phyloP scores from a whole-genome alignment of 2,329 filamentous ascomycete genomes.

The Xylaria sp. region DNA sequence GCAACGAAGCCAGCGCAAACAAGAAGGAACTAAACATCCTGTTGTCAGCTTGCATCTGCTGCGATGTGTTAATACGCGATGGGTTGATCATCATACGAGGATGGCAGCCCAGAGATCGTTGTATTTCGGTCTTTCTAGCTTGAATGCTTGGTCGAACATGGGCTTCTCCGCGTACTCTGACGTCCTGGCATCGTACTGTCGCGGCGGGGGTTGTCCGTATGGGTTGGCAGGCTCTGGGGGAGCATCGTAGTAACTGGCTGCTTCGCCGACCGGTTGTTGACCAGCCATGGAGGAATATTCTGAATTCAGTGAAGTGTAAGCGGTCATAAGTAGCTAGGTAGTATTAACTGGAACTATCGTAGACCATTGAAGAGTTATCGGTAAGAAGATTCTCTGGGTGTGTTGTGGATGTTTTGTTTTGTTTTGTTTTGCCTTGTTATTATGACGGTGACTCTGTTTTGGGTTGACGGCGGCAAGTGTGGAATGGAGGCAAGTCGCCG shows the following conservation, averaged over 20 bases:
- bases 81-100: constrained; percentile 47
- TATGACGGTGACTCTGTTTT: constrained; percentile 2
- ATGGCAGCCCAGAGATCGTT: constrained; percentile 88
- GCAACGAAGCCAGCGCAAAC: constrained; percentile 69
- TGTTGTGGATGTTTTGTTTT: no score
- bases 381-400: no score
- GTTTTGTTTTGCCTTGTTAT: no score
- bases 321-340: background rate
- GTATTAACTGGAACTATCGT: background rate
- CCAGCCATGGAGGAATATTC: constrained; percentile 8
- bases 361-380: background rate
- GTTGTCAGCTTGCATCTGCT: constrained; percentile 3
- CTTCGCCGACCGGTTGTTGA: constrained; percentile 22
- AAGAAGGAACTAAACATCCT: constrained; percentile 52
- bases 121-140: constrained; percentile 75
- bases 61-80: background rate
- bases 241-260: constrained; percentile 23
- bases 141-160: constrained; percentile 75
- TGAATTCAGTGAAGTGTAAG: background rate
- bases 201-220: constrained; percentile 18
- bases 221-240: constrained; percentile 18
- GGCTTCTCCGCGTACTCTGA: constrained; percentile 40
- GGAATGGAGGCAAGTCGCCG: constrained; percentile 10
- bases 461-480: background rate
- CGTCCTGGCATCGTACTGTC: constrained; percentile 7